Evolutionary conservation across 148 eudicot genomes (phyloP).

Genomic region (Silene uniflora): DNA sequence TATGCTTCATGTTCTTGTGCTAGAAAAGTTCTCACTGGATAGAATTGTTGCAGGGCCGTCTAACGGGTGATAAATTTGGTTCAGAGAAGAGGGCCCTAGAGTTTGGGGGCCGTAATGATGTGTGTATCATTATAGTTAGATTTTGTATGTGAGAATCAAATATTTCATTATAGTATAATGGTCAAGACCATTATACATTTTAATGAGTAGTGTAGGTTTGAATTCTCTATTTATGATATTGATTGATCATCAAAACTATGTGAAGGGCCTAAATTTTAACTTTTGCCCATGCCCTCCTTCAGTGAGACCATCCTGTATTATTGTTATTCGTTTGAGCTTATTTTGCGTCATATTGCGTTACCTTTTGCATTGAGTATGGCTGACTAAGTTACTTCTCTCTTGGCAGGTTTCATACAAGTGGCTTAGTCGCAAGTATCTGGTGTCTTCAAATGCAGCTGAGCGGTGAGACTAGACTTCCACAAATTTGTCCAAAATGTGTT

Average conservation of each 20-base stretch:
- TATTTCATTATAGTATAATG: not conserved
- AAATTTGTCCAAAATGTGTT: slow-evolving; percentile 6
- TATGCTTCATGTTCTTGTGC: not conserved
- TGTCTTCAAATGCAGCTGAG: slow-evolving; percentile 81
- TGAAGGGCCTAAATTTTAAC: not conserved
- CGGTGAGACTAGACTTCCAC: slow-evolving; percentile 41
- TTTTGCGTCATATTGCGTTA: slow-evolving; percentile 1
- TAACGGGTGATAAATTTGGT: not conserved
- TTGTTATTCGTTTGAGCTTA: not conserved
- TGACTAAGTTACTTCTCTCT: not conserved
- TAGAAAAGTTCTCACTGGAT: not conserved
- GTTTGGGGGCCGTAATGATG: not conserved
- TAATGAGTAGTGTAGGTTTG: no score
- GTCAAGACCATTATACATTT: no score
- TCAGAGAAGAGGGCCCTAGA: not conserved
- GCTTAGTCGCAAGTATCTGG: slow-evolving; percentile 89
- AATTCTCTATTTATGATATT: not conserved
- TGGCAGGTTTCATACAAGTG: slow-evolving; percentile 95
- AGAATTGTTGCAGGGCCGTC: not conserved
- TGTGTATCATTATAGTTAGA: not conserved
- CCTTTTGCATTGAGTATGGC: not conserved
- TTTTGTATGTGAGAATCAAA: not conserved
- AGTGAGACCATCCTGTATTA: not conserved
- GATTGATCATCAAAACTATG: not conserved
- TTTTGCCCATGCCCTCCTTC: not conserved